Conservation (phyloP, 148 eudicot genomes). For the Fagopyrum homotropicum region DNA sequence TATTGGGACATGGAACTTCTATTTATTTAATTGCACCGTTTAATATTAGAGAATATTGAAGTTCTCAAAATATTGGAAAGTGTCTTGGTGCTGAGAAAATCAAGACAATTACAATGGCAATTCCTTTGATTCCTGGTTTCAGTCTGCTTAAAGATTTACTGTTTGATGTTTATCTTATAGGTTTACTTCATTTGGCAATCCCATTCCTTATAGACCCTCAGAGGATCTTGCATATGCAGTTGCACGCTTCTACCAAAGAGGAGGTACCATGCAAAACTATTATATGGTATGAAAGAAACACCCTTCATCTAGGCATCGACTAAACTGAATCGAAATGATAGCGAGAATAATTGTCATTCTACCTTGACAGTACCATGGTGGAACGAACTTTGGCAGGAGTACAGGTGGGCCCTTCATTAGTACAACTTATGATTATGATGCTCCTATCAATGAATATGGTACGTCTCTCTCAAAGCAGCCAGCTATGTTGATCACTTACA, state of each 20-base stretch:
- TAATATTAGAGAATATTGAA: no score
- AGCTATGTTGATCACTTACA: not conserved
- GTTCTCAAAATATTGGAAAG: not conserved
- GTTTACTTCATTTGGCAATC: slow-evolving; percentile 65
- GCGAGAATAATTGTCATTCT: slow-evolving; percentile 4
- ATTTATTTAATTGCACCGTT: not conserved
- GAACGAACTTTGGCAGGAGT: slow-evolving; percentile 83
- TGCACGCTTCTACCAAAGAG: slow-evolving; percentile 86
- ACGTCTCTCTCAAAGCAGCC: slow-evolving; percentile 15
- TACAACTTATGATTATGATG: slow-evolving; percentile 92
- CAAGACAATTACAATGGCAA: not conserved
- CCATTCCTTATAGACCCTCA: slow-evolving; percentile 75
- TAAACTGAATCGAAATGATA: not conserved
- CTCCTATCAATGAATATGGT: slow-evolving; percentile 97
- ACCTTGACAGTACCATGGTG: slow-evolving; percentile 79
- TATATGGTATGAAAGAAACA: slow-evolving; percentile 55
- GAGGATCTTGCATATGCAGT: slow-evolving; percentile 94
- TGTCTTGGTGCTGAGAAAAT: not conserved
- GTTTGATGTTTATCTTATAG: slow-evolving; percentile 22
- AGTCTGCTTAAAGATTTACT: not conserved
- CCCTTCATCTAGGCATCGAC: not conserved
- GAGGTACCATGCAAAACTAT: slow-evolving; percentile 94
- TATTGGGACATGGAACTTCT: not conserved
- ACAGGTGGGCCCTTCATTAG: slow-evolving; percentile 89
- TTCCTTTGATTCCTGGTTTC: not conserved